Conservation (phyloP, 495 filamentous ascomycete species). For the Podospora sp. region DNA sequence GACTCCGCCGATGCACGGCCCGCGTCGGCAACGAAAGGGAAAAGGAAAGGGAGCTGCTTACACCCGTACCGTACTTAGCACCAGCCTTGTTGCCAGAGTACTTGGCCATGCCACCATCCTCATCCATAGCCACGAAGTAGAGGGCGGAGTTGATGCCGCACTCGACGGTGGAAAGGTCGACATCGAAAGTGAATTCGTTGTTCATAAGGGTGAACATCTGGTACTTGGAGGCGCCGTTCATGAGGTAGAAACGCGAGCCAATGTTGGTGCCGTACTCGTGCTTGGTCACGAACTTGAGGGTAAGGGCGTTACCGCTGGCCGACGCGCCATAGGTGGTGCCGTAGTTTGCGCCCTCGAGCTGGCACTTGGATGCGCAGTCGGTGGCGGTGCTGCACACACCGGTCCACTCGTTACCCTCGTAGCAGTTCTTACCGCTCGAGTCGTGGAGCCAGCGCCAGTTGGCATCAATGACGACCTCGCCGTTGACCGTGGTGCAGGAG, state of each 20-base stretch:
- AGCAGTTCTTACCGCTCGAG: slow-evolving; percentile 38
- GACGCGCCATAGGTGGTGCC: slow-evolving; percentile 41
- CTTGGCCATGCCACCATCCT: slow-evolving; percentile 52
- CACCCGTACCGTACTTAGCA: slow-evolving; percentile 57
- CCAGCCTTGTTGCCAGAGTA: slow-evolving; percentile 54
- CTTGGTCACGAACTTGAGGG: slow-evolving; percentile 53
- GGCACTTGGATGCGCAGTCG: slow-evolving; percentile 47
- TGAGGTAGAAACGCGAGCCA: slow-evolving; percentile 55
- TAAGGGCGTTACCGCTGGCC: slow-evolving; percentile 38
- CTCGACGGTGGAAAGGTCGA: slow-evolving; percentile 49
- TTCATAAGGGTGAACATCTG: slow-evolving; percentile 54
- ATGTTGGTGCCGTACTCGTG: slow-evolving; percentile 45
- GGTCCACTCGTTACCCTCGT: slow-evolving; percentile 45
- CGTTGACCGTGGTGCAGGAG: background rate
- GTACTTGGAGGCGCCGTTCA: slow-evolving; percentile 51
- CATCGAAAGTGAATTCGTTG: slow-evolving; percentile 60
- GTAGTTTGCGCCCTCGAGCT: slow-evolving; percentile 50
- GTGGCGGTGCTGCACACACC: slow-evolving; percentile 35
- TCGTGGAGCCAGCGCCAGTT: slow-evolving; percentile 52
- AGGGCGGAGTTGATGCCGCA: slow-evolving; percentile 59
- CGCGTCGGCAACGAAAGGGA: background rate
- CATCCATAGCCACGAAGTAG: slow-evolving; percentile 57
- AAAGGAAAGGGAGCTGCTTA: background rate
- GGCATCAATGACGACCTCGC: slow-evolving; percentile 7
- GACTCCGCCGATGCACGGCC: too few relatives aligned